These are phyloP conservation scores for Backusella liffmaniae DNA, from an alignment of 192 early-diverging fungal genomes.

Conservation along the genomic window DNA sequence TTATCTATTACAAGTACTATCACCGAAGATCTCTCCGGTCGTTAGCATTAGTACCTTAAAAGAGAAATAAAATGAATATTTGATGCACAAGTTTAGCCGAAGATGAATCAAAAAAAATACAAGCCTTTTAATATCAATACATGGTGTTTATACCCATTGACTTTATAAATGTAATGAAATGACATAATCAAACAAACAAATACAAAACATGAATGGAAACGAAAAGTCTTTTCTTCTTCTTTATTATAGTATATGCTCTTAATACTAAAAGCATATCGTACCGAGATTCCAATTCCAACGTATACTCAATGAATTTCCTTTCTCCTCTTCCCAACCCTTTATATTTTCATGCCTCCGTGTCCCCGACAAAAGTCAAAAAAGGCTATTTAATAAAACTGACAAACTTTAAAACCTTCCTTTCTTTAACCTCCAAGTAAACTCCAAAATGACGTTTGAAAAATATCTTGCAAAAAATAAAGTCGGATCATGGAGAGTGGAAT, in stretches of 20 bases:
- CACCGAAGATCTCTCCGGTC: too few species aligned
- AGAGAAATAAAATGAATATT: too few species aligned
- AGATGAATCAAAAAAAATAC: too few species aligned
- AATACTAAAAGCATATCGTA: not conserved
- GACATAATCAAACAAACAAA: not conserved
- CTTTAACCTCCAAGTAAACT: not conserved
- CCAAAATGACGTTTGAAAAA: conserved; percentile 80
- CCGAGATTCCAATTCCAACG: not conserved
- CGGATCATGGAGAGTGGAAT: conserved; percentile 29
- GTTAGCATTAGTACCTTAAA: too few species aligned
- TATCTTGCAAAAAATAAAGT: conserved; percentile 65
- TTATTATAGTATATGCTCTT: not conserved
- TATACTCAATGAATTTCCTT: not conserved
- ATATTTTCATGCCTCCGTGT: not conserved
- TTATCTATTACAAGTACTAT: too few species aligned
- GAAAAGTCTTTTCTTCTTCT: not conserved
- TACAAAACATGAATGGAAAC: not conserved
- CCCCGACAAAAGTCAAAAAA: not conserved
- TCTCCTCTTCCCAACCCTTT: not conserved
- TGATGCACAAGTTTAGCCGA: too few species aligned
- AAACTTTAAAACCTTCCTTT: not conserved
- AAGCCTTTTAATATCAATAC: too few species aligned
- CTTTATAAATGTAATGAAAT: not conserved
- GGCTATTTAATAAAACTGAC: not conserved
- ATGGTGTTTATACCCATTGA: too few species aligned